Conservation (phyloP, 768 basidiomycete genomes). For the Kwoniella dendrophila region DNA sequence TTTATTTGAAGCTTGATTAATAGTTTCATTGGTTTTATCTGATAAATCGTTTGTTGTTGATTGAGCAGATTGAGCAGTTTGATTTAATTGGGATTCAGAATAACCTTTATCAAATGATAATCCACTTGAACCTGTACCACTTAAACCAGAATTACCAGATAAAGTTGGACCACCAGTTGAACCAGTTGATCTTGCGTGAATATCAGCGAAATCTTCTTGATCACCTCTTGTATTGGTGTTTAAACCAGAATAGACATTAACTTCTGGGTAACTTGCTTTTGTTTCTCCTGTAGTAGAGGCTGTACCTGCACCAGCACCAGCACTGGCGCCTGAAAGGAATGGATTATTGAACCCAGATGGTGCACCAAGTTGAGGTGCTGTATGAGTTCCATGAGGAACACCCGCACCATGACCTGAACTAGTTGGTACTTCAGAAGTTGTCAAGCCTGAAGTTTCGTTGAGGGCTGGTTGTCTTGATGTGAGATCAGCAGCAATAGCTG, state of each 20-base stretch:
- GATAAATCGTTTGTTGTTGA: too few species aligned
- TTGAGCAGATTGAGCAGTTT: constrained; percentile 1
- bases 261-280: constrained; percentile 4
- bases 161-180: neutral
- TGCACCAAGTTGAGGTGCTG: neutral
- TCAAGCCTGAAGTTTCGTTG: constrained; percentile 6
- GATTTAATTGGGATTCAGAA: neutral
- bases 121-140: neutral
- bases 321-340: neutral
- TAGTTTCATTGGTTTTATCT: constrained; percentile 6
- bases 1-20: constrained; percentile 6
- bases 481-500: constrained; percentile 11
- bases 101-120: neutral
- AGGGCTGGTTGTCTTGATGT: constrained; percentile 16
- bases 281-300: neutral
- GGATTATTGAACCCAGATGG: constrained; percentile 6
- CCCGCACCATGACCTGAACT: too few species aligned
- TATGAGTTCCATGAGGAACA: too few species aligned
- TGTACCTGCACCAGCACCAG: neutral
- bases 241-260: neutral
- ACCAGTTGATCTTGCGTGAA: constrained; percentile 1
- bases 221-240: constrained; percentile 1
- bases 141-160: neutral
- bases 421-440: constrained; percentile 13
- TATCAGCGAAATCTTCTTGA: constrained; percentile 8